Base-by-base conservation (phyloP, 495 filamentous ascomycete species). In the Neurospora intermedia region DNA sequence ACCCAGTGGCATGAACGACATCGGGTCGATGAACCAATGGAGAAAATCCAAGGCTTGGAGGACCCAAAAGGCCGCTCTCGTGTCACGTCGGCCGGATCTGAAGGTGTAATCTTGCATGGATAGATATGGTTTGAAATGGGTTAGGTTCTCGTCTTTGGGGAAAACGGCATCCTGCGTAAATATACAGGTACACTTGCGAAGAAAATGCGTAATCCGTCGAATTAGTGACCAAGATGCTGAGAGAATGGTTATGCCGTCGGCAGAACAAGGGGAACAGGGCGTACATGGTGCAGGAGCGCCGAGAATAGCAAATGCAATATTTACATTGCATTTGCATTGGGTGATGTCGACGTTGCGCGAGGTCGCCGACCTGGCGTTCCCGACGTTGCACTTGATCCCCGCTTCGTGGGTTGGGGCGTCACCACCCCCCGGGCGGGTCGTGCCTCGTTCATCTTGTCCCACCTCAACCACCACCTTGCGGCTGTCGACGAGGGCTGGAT, bases 291-390 rank as follows among this genome's bases (percentile, higher is more conserved):
- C 54, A 35, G 27, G 15, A 35, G 54, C 13, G 27, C 54, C 13
- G 54, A 62, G 54, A 62, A 62, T 62, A 62, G 54, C 54, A 35
- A 62, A 62, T 62, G 54, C 54, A 62, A 62, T 62, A 31, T 62
- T 31, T 16, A 71, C 27, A 42, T 54, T 43, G 48, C 20, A 43
- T 46, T 69, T 72, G 75, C 54, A 27, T 42, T 35, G 38, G 74
- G 71, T 66, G 27, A 31, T 70, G 45, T 71, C 15, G 38, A 74
- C 59, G 73, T 20, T 73, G 72, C 18, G 16, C 73, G 75, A 76
- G 75, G 75, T 76, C 75, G 75, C 75, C 75, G 75, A 76, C 75
- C 73, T 76, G 73, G 71, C 69, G 43, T 73, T 69, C 74, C 71
- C 43, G 54, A 62, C 27, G 54, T 62, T 35, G 27, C 54, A 62